phyloP scores from a whole-genome alignment of 1,284 basidiomycete genomes.

The Cutaneotrichosporon cutaneum region DNA sequence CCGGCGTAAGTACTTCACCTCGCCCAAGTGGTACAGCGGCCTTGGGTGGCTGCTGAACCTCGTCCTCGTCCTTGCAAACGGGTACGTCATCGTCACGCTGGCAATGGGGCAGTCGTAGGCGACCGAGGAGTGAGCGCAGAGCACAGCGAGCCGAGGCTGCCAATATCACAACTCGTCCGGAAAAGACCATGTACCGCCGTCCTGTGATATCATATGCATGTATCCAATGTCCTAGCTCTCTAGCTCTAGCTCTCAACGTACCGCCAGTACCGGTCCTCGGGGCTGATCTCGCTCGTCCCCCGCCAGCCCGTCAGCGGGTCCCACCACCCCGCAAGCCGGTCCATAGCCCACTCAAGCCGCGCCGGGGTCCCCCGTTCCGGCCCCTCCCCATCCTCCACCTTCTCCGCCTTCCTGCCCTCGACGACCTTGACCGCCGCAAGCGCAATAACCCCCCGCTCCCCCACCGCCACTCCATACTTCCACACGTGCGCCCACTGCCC shows the following conservation, averaged over 20 bases:
- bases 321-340: background rate
- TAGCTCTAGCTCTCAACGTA: background rate
- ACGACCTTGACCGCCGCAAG: background rate
- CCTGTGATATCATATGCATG: background rate
- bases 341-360: background rate
- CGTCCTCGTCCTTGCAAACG: constrained; percentile 66
- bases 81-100: constrained; percentile 50
- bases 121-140: too few relatives aligned
- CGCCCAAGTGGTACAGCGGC: constrained; percentile 58
- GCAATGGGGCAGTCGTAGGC: constrained; percentile 35
- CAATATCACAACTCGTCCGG: too few relatives aligned
- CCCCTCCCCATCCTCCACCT: background rate
- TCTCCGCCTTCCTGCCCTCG: background rate
- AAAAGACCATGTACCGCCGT: background rate
- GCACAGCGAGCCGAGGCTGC: too few relatives aligned
- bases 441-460: background rate
- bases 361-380: background rate
- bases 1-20: constrained; percentile 57
- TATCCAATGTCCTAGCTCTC: background rate
- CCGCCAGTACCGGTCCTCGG: constrained; percentile 2
- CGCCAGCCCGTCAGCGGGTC: background rate
- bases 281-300: constrained; percentile 3
- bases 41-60: constrained; percentile 65
- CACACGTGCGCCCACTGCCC: background rate
- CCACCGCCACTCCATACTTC: background rate